phyloP scores from a whole-genome alignment of 306 rosid species.

The Vigna angularis region DNA sequence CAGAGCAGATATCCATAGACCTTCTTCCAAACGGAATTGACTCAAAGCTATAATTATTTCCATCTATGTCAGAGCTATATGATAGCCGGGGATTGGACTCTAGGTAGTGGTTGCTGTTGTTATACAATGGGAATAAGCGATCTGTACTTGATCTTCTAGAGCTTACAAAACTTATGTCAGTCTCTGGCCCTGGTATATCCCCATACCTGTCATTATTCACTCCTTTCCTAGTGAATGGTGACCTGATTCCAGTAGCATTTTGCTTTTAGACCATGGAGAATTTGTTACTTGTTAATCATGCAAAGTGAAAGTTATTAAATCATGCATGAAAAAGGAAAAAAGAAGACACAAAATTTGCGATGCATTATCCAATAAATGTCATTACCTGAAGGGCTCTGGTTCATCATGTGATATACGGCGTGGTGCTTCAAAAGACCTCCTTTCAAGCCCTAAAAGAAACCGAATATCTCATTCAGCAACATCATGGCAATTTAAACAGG shows the following conservation, averaged over 20 bases:
- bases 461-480: conserved; percentile 27
- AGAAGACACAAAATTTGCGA: neutral
- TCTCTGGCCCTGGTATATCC: conserved; percentile 54
- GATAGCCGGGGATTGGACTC: conserved; percentile 73
- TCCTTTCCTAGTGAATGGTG: conserved; percentile 78
- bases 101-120: neutral
- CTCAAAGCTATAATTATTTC: conserved; percentile 65
- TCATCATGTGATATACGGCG: conserved; percentile 46
- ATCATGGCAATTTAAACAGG: neutral
- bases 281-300: conserved; percentile 5
- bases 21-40: conserved; percentile 55
- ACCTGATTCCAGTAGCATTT: conserved; percentile 63
- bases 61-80: conserved; percentile 63
- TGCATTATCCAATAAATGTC: neutral
- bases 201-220: conserved; percentile 50
- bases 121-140: conserved; percentile 55
- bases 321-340: neutral
- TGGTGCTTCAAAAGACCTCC: conserved; percentile 45
- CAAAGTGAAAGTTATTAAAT: neutral
- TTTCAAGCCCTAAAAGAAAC: conserved; percentile 49
- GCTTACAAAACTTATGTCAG: conserved; percentile 75
- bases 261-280: neutral
- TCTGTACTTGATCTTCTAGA: conserved; percentile 81
- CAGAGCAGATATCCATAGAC: conserved; percentile 65
- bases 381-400: conserved; percentile 45